Evolutionary conservation across 2,329 filamentous ascomycete species (phyloP), one percentile per base, ranked within the genome.

Genomic region (Claviceps monticola): DNA sequence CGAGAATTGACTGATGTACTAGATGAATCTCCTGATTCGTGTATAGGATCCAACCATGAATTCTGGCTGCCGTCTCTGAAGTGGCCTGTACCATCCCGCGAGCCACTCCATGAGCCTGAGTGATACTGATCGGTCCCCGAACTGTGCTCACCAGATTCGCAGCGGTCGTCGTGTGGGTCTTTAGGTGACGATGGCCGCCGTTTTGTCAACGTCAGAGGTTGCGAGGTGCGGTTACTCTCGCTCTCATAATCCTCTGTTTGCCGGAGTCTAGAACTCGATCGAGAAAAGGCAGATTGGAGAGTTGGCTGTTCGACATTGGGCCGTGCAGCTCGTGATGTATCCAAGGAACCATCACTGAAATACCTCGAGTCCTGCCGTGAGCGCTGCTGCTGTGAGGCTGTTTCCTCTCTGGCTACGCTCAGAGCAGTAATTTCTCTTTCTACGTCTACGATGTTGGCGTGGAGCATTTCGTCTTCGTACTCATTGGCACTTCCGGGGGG

Each of bases 11-110:
- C 75, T 0, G 90, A 95, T 1, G 87, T 46, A 2, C 79, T 75
- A 3, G 82, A 83, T 1, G 90, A 95, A 17, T 80, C 84, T 38
- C 84, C 87, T 21, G 89, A 95, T 60, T 95, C 90, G 63, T 95
- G 87, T 52, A 94, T 93, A 1, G 88, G 91, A 62, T 95, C 88
- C n/a, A 95, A 69, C 90, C 90, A 95, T 1, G 89, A 95, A 50
- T 86, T 88, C 55, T 84, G 83, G 61, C 87, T 91, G 11, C 78
- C 75, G 23, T 79, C 82, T 54, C 80, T 69, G 21, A 66, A 66
- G 57, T 81, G 78, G 9, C 71, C 49, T 9, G 52, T 36, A 19
- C 39, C 44, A 48, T 60, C 47, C 56, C 55, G 50, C 44, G 59
- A 46, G 48, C 53, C 52, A 60, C 54, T 49, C 58, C 60, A 58